Evolutionary conservation across 306 rosid genomes (phyloP).

Genomic region (Rosa lucieae): DNA sequence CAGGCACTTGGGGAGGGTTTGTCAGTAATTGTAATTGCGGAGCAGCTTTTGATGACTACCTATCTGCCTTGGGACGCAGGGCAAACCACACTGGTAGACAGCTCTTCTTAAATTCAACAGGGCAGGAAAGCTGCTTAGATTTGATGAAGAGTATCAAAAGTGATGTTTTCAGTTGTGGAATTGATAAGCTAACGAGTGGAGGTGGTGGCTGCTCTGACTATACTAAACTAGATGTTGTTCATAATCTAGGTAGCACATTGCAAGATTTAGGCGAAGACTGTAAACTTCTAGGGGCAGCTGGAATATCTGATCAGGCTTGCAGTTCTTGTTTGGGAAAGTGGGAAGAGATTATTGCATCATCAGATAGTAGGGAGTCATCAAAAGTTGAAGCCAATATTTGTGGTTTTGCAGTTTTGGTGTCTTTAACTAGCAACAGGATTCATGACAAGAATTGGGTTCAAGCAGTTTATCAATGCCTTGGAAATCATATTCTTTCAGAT

Average conservation of each 20-base stretch:
- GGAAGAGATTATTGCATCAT: constrained; percentile 35
- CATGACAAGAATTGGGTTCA: constrained; percentile 38
- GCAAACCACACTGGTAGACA: constrained; percentile 44
- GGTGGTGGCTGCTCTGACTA: constrained; percentile 56
- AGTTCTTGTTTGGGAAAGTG: constrained; percentile 44
- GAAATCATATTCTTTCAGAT: constrained; percentile 27
- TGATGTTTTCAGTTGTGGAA: constrained; percentile 38
- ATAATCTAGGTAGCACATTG: constrained; percentile 36
- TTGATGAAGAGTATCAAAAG: constrained; percentile 17
- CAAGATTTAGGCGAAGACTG: constrained; percentile 45
- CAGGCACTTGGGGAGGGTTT: constrained; percentile 55
- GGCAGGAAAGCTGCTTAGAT: constrained; percentile 40
- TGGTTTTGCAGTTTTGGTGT: constrained; percentile 48
- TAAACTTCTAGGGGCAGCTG: constrained; percentile 22
- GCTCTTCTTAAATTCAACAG: constrained; percentile 45
- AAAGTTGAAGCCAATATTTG: constrained; percentile 40
- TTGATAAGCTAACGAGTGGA: constrained; percentile 53
- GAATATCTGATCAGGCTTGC: constrained; percentile 34
- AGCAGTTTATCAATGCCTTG: constrained; percentile 47
- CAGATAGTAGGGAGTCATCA: constrained; percentile 6
- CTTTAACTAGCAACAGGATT: constrained; percentile 40
- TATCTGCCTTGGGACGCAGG: constrained; percentile 47
- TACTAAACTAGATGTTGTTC: constrained; percentile 36
- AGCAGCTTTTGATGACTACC: constrained; percentile 41
- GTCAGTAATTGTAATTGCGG: constrained; percentile 38